These are phyloP conservation scores for Batkoa obscura DNA, from an alignment of 371 early-diverging fungal genomes.

Conservation along the genomic window DNA sequence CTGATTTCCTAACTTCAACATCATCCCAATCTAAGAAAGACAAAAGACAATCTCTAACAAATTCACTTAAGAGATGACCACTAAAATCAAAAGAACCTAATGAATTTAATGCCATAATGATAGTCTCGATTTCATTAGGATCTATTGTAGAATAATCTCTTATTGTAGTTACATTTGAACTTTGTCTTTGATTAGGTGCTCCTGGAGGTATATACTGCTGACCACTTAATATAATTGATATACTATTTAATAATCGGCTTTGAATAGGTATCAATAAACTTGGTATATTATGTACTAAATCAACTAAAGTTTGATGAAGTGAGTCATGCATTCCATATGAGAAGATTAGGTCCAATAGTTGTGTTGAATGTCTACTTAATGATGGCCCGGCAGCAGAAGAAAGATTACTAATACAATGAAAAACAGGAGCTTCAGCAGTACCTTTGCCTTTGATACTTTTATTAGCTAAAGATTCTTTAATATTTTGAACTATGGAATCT, in stretches of 20 bases:
- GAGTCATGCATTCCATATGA: constrained; percentile 65
- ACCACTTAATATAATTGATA: constrained; percentile 69
- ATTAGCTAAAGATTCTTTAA: not conserved
- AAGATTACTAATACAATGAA: constrained; percentile 72
- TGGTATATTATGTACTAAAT: constrained; percentile 62
- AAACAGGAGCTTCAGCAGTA: constrained; percentile 41
- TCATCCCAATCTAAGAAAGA: constrained; percentile 73
- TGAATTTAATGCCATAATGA: constrained; percentile 71
- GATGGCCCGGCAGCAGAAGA: constrained; percentile 80
- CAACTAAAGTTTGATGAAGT: constrained; percentile 58
- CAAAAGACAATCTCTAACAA: constrained; percentile 72
- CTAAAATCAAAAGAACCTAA: constrained; percentile 78
- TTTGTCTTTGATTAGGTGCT: constrained; percentile 26
- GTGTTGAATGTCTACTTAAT: constrained; percentile 67
- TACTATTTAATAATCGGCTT: constrained; percentile 72
- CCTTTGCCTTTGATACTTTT: constrained; percentile 1
- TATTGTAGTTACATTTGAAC: no score
- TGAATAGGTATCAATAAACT: constrained; percentile 72
- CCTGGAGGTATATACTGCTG: constrained; percentile 72
- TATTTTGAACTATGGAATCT: constrained; percentile 11
- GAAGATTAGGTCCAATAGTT: constrained; percentile 82
- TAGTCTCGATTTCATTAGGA: constrained; percentile 25
- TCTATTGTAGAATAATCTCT: no score
- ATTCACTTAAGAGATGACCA: constrained; percentile 67
- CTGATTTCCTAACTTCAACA: constrained; percentile 63